phyloP scores from a whole-genome alignment of 108 stramenopile species.

The Cyclotella sp. region DNA sequence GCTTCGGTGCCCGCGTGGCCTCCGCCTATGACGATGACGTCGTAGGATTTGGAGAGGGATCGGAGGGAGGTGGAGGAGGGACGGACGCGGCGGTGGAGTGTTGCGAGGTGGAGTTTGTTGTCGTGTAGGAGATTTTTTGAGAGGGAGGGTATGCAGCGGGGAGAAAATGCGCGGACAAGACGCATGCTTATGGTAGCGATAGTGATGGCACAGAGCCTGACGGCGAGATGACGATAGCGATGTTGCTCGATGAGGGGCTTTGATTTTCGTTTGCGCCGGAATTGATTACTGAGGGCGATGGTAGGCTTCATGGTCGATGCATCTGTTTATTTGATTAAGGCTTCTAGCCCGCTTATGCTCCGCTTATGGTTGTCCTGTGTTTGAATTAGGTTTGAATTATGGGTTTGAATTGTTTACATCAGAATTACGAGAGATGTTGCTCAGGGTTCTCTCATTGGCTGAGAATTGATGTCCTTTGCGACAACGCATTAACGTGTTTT shows the following conservation, averaged over 20 bases:
- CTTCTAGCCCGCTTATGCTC: no score
- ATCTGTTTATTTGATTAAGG: no score
- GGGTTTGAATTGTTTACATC: no score
- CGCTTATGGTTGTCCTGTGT: no score
- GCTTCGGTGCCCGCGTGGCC: constrained; percentile 99
- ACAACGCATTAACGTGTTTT: not conserved
- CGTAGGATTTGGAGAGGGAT: constrained; percentile 52
- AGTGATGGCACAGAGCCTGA: not conserved
- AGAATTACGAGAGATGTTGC: not conserved
- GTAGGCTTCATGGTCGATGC: no score
- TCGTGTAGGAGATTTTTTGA: no score
- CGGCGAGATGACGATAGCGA: no score
- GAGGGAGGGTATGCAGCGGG: not conserved
- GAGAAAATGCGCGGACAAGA: not conserved
- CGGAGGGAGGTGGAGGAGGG: not conserved
- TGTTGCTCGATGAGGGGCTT: no score
- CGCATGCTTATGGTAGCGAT: not conserved
- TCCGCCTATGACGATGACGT: constrained; percentile 96
- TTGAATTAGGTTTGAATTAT: no score
- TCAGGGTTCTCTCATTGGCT: not conserved
- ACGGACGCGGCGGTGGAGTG: not conserved
- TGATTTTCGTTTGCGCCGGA: no score
- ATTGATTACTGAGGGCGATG: no score
- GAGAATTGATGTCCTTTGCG: constrained; percentile 3
- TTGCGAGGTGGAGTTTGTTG: not conserved